These are phyloP conservation scores for Boletus rubroflammeus DNA, from an alignment of 768 basidiomycete species.

Conservation along the genomic window DNA sequence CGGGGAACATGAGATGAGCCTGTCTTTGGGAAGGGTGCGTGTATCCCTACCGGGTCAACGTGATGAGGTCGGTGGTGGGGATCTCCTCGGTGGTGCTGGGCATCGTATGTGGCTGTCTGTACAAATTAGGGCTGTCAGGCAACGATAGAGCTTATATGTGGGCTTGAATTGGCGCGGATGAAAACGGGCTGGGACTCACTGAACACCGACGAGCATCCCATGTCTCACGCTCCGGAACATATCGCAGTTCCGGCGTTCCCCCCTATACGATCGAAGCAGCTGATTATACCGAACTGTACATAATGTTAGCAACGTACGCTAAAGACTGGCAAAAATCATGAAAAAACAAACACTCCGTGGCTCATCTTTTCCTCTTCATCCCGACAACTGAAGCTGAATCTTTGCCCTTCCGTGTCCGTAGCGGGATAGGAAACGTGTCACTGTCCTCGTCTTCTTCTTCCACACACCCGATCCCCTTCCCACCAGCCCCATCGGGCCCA, in stretches of 20 bases:
- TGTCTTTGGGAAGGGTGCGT: not conserved
- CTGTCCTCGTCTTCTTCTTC: slow-evolving; percentile 72
- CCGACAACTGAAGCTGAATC: slow-evolving; percentile 46
- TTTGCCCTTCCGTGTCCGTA: slow-evolving; percentile 65
- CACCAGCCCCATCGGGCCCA: slow-evolving; percentile 7
- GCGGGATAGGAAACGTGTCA: slow-evolving; percentile 62
- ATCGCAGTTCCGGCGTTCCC: not conserved
- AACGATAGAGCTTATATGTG: slow-evolving; percentile 8
- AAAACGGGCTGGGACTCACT: slow-evolving; percentile 15
- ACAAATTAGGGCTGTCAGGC: not conserved
- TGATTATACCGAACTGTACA: slow-evolving; percentile 18
- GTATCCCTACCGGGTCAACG: slow-evolving; percentile 74
- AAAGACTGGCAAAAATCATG: not conserved
- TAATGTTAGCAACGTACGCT: slow-evolving; percentile 18
- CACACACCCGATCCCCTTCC: slow-evolving; percentile 19
- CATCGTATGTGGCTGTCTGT: slow-evolving; percentile 17
- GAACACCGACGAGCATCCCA: not conserved
- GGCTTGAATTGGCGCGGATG: slow-evolving; percentile 11
- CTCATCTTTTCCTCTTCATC: slow-evolving; percentile 64
- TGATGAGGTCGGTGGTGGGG: slow-evolving; percentile 86
- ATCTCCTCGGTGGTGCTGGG: slow-evolving; percentile 48
- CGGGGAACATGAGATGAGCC: slow-evolving; percentile 6
- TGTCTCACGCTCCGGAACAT: slow-evolving; percentile 30
- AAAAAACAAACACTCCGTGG: slow-evolving; percentile 1
- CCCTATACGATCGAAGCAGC: not conserved